Evolutionary conservation across 306 rosid species (phyloP).

Genomic region (Glycine latifolia): DNA sequence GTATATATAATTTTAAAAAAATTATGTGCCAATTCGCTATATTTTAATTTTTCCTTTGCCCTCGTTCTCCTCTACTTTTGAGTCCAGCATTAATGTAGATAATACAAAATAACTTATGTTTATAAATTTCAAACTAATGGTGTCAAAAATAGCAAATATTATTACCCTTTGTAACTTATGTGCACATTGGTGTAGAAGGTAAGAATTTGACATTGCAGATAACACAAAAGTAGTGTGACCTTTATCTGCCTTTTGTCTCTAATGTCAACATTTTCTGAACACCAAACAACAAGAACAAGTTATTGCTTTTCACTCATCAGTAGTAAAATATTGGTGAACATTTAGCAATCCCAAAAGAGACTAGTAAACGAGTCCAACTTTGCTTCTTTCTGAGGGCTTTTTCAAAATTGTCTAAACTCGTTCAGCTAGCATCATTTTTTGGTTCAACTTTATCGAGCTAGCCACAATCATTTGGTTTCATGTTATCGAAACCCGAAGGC

Average conservation of each 20-base stretch:
- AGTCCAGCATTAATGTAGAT: no score
- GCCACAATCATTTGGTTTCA: conserved; percentile 48
- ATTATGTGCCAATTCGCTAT: no score
- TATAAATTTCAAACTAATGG: no score
- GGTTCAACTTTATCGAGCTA: conserved; percentile 41
- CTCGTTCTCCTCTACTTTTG: no score
- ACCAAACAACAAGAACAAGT: conserved; percentile 31
- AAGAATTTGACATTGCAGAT: conserved; percentile 51
- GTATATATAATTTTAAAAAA: no score
- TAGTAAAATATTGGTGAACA: conserved; percentile 32
- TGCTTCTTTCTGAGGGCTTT: neutral
- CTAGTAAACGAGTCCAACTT: conserved; percentile 45
- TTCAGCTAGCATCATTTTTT: conserved; percentile 2
- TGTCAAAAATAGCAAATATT: no score
- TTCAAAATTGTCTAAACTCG: neutral
- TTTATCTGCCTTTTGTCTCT: conserved; percentile 43
- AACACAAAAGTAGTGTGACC: neutral
- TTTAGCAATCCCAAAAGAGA: conserved; percentile 33
- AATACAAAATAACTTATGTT: no score
- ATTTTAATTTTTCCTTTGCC: no score
- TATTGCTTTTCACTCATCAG: conserved; percentile 14
- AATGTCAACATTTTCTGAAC: conserved; percentile 35
- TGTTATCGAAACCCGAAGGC: conserved; percentile 52
- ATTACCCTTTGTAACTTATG: no score
- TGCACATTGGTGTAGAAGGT: conserved; percentile 48